A percentile compares a stretch with the other conserved stretches of the same genome.
phyloP scores from a whole-genome alignment of 768 basidiomycete genomes.

The Filobasidium floriforme region DNA sequence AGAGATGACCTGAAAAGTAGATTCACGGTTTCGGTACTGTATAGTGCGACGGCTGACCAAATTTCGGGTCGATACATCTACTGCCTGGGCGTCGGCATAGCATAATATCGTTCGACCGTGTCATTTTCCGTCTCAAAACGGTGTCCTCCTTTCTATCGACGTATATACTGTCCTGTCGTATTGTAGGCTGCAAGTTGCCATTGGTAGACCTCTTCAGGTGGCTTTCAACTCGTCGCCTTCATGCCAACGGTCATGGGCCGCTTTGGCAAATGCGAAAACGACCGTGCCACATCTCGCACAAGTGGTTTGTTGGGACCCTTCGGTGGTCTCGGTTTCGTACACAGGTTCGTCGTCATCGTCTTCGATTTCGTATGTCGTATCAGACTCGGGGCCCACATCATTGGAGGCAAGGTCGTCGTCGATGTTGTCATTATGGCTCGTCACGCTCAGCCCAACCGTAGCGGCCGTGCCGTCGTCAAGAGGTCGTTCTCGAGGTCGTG shows the following conservation, averaged over 20 bases:
- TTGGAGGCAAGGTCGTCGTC: neutral
- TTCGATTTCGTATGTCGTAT: neutral
- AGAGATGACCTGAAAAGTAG: too few species aligned
- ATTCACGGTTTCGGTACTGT: too few species aligned
- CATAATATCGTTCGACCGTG: too few species aligned
- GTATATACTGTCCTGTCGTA: too few species aligned
- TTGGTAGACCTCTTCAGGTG: too few species aligned
- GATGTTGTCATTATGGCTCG: neutral
- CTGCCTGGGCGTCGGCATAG: too few species aligned
- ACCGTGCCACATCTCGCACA: constrained; percentile 6
- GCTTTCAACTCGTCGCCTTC: neutral
- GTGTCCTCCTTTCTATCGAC: too few species aligned
- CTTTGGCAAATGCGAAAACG: constrained; percentile 15
- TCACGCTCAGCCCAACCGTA: neutral
- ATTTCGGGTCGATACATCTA: too few species aligned
- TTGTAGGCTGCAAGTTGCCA: too few species aligned
- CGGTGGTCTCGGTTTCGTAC: neutral
- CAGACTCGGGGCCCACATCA: neutral
- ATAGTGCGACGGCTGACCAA: too few species aligned
- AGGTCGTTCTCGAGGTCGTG: neutral
- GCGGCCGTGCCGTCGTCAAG: neutral
- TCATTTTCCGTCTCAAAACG: too few species aligned
- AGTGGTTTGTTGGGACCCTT: neutral
- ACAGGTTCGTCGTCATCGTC: neutral
- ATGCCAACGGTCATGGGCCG: constrained; percentile 20